These are phyloP conservation scores for Globisporangium parvum DNA, from an alignment of 352 stramenopile species.

Conservation along the genomic window DNA sequence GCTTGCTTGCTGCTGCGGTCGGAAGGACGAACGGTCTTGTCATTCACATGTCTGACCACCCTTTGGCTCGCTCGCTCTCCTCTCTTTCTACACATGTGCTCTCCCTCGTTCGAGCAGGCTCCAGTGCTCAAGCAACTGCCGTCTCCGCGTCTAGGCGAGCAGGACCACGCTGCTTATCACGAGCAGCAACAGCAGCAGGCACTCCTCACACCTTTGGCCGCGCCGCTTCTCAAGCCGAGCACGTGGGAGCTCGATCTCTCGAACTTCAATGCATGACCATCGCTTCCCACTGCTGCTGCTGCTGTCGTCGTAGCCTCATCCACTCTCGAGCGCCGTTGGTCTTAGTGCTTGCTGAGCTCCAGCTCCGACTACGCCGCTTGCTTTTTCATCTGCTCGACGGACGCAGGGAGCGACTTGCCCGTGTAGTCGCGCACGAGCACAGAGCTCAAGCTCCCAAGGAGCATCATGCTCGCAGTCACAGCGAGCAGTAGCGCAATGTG, in stretches of 20 bases:
- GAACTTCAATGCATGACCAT: conserved; percentile 39
- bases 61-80: too few relatives aligned
- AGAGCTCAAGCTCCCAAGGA: conserved; percentile 63
- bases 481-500: conserved; percentile 71
- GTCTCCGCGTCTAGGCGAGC: not conserved
- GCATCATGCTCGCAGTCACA: conserved; percentile 76
- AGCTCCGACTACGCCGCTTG: conserved; percentile 3
- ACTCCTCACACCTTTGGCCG: conserved; percentile 2
- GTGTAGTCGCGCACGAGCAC: conserved; percentile 51
- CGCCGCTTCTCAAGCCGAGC: conserved; percentile 4
- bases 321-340: too few relatives aligned
- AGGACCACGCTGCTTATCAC: not conserved
- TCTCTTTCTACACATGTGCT: too few relatives aligned
- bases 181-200: not conserved
- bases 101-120: too few relatives aligned
- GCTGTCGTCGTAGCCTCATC: too few relatives aligned
- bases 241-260: conserved; percentile 66
- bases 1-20: too few relatives aligned
- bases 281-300: not conserved
- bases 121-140: too few relatives aligned
- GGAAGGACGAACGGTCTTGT: too few relatives aligned
- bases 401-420: conserved; percentile 45
- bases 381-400: conserved; percentile 52
- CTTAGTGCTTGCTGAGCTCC: conserved; percentile 12
- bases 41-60: too few relatives aligned